phyloP scores from a whole-genome alignment of 192 early-diverging fungal genomes.

The Entomortierella beljakovae region DNA sequence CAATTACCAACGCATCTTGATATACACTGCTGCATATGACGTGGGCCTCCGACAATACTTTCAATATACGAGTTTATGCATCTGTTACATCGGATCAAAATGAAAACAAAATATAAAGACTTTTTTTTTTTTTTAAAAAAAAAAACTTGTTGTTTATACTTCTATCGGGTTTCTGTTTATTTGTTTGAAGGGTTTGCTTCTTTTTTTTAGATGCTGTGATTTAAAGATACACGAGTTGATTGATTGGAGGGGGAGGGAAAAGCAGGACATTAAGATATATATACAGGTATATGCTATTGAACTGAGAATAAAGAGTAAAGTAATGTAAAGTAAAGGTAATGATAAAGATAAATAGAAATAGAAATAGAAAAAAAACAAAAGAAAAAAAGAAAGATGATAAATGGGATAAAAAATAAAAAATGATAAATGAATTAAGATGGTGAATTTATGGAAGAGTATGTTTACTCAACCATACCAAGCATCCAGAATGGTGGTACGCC shows the following conservation, averaged over 20 bases:
- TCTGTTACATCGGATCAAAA: too few relatives aligned
- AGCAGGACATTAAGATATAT: constrained; percentile 8
- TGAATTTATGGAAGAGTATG: background rate
- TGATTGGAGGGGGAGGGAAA: background rate
- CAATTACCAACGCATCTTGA: too few relatives aligned
- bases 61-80: too few relatives aligned
- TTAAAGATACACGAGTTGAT: background rate
- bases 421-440: background rate
- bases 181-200: background rate
- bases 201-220: background rate
- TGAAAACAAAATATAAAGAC: too few relatives aligned
- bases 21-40: too few relatives aligned
- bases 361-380: too few relatives aligned
- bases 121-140: background rate
- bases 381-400: background rate
- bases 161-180: background rate
- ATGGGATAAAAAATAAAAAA: background rate
- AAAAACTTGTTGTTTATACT: background rate
- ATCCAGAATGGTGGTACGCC: constrained; percentile 69
- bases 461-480: constrained; percentile 55
- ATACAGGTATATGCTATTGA: constrained; percentile 25
- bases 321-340: background rate
- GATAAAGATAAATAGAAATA: background rate
- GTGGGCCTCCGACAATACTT: too few relatives aligned
- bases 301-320: background rate